Conservation (phyloP, 2,329 filamentous ascomycete species). For the Leptosphaerulina australis region DNA sequence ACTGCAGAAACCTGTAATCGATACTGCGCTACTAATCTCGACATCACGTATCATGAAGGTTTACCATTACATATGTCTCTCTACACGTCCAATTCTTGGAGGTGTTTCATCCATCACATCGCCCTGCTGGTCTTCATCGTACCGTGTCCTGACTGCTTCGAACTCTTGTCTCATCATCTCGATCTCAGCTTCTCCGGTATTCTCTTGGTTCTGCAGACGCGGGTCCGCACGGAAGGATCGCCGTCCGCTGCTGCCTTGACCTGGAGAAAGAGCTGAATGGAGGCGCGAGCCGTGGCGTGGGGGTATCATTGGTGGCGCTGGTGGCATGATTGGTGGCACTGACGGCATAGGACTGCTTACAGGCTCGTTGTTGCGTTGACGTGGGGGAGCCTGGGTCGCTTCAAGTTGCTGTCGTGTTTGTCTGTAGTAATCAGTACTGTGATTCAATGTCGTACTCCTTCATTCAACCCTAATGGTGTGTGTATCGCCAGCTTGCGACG, state of each 20-base stretch:
- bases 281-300: slow-evolving; percentile 15
- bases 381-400: neutral
- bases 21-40: neutral
- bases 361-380: slow-evolving; percentile 10
- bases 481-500: too few relatives aligned
- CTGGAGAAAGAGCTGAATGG: slow-evolving; percentile 3
- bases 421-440: neutral
- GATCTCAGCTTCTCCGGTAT: slow-evolving; percentile 36
- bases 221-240: slow-evolving; percentile 17
- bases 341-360: slow-evolving; percentile 17
- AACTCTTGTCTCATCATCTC: slow-evolving; percentile 38
- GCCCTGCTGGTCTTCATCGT: slow-evolving; percentile 29
- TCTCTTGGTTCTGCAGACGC: slow-evolving; percentile 44
- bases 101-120: slow-evolving; percentile 47
- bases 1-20: neutral
- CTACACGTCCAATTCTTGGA: slow-evolving; percentile 43
- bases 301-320: slow-evolving; percentile 14
- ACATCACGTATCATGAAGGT: neutral
- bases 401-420: slow-evolving; percentile 3
- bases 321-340: slow-evolving; percentile 10
- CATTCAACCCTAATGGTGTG: neutral
- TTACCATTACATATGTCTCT: slow-evolving; percentile 27
- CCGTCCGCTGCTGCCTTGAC: slow-evolving; percentile 6
- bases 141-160: slow-evolving; percentile 25
- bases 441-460: neutral